Conservation (phyloP, 2,329 filamentous ascomycete genomes). For the Verticillium nonalfalfae region DNA sequence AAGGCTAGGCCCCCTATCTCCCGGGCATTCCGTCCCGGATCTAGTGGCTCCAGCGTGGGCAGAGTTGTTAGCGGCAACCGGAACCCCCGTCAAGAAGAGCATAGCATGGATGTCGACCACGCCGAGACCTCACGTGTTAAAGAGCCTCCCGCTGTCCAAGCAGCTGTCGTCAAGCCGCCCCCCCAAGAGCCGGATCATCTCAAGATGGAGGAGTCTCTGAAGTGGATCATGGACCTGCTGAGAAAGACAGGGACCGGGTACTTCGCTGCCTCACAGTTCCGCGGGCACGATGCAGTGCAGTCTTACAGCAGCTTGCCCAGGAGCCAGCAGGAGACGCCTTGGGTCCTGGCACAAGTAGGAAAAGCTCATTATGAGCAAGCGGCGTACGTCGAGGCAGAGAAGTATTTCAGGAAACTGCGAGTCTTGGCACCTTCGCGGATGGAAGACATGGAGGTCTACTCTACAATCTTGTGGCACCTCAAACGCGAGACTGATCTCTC, state of each 20-base stretch:
- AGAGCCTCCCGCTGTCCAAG: constrained; percentile 29
- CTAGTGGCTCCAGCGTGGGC: constrained; percentile 67
- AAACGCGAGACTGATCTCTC: constrained; percentile 89
- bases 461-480: constrained; percentile 96
- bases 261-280: constrained; percentile 70
- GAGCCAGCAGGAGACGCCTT: constrained; percentile 81
- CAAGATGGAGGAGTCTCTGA: constrained; percentile 70
- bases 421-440: constrained; percentile 74
- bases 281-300: constrained; percentile 70
- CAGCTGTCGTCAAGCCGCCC: constrained; percentile 26
- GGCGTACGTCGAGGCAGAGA: constrained; percentile 79
- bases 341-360: constrained; percentile 87
- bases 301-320: constrained; percentile 65
- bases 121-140: constrained; percentile 49
- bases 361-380: constrained; percentile 88
- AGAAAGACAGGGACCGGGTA: constrained; percentile 78
- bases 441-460: constrained; percentile 97
- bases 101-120: constrained; percentile 62
- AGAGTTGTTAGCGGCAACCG: constrained; percentile 87
- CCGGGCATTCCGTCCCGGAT: constrained; percentile 57
- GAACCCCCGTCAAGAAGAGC: constrained; percentile 59
- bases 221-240: constrained; percentile 72
- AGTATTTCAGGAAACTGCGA: constrained; percentile 74
- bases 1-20: constrained; percentile 73
- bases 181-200: constrained; percentile 43